Conservation (phyloP, 495 filamentous ascomycete species). For the Neurospora pannonica region DNA sequence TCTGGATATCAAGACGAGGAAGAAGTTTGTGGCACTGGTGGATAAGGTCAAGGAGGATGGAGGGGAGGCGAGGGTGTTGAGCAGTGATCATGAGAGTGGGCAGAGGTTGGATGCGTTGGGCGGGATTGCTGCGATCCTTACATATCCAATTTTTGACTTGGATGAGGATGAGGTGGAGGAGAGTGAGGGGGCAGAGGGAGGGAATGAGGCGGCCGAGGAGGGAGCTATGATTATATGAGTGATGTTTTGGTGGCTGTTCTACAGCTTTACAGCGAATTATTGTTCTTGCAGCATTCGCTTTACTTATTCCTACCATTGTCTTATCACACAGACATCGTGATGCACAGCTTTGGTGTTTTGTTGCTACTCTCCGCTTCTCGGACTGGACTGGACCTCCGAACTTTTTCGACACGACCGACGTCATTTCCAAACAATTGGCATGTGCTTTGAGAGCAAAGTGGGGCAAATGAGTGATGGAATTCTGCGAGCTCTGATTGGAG, state of each 20-base stretch:
- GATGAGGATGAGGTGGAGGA: slow-evolving; percentile 60
- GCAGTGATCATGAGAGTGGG: slow-evolving; percentile 91
- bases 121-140: slow-evolving; percentile 81
- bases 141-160: slow-evolving; percentile 72
- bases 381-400: background rate
- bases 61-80: slow-evolving; percentile 78
- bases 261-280: too few relatives aligned
- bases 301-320: background rate
- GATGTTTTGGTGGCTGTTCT: too few relatives aligned
- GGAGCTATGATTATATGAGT: slow-evolving; percentile 29
- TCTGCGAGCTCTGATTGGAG: background rate
- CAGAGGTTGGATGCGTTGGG: slow-evolving; percentile 75
- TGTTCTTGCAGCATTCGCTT: too few relatives aligned
- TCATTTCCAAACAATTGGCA: background rate
- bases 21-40: slow-evolving; percentile 74
- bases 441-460: background rate
- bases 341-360: background rate
- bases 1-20: slow-evolving; percentile 69
- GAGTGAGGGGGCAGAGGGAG: slow-evolving; percentile 14
- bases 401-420: background rate
- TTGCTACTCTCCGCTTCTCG: background rate
- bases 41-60: slow-evolving; percentile 86
- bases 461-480: background rate
- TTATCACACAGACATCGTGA: background rate
- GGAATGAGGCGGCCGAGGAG: slow-evolving; percentile 6